phyloP scores from a whole-genome alignment of 2,329 filamentous ascomycete genomes.

The Fusarium austroafricanum region DNA sequence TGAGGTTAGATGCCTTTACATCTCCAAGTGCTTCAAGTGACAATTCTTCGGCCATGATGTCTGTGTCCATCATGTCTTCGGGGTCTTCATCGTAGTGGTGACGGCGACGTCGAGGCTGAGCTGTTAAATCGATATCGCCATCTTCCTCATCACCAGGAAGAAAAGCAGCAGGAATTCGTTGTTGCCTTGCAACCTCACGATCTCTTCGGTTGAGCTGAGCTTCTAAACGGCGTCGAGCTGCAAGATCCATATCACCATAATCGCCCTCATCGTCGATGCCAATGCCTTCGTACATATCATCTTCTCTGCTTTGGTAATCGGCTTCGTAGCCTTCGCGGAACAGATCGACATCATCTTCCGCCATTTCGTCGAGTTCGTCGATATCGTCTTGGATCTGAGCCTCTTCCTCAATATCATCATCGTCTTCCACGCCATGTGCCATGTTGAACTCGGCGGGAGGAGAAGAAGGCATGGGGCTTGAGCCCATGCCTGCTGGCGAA shows the following conservation, averaged over 20 bases:
- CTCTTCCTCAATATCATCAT: conserved; percentile 79
- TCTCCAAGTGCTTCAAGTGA: conserved; percentile 91
- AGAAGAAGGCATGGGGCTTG: conserved; percentile 74
- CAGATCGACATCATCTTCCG: conserved; percentile 83
- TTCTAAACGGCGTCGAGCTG: conserved; percentile 76
- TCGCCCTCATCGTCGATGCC: conserved; percentile 84
- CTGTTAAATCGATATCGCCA: conserved; percentile 83
- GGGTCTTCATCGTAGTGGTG: conserved; percentile 95
- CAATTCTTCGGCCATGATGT: conserved; percentile 96
- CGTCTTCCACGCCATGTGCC: conserved; percentile 74
- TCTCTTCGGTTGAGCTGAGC: conserved; percentile 79
- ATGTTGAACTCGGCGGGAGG: conserved; percentile 71
- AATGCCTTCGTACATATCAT: conserved; percentile 75
- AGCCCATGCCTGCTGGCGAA: conserved; percentile 64
- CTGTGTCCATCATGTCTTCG: conserved; percentile 90
- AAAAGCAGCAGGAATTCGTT: conserved; percentile 75
- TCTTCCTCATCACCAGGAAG: conserved; percentile 87
- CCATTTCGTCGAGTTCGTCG: conserved; percentile 83
- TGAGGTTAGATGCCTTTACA: conserved; percentile 91
- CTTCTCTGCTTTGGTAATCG: conserved; percentile 75
- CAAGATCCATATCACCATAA: conserved; percentile 76
- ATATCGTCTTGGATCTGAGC: conserved; percentile 77
- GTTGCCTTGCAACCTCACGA: conserved; percentile 72
- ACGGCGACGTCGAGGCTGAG: conserved; percentile 84
- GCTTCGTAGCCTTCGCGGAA: conserved; percentile 79